phyloP scores from a whole-genome alignment of 1,284 basidiomycete species.

The Boletellus dicymbophilus region DNA sequence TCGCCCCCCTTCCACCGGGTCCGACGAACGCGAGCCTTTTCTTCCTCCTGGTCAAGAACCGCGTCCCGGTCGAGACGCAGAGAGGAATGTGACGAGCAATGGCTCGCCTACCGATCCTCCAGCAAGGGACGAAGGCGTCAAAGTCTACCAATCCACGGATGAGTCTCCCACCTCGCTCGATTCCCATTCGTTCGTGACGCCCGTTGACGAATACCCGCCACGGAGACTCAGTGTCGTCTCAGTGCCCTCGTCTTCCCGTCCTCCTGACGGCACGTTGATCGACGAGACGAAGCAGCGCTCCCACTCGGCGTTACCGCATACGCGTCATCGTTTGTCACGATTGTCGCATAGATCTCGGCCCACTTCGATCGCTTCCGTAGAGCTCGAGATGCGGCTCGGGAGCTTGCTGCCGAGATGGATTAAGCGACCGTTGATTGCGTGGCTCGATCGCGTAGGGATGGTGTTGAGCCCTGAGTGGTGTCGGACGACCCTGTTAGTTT shows the following conservation, averaged over 20 bases:
- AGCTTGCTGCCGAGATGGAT: slow-evolving; percentile 47
- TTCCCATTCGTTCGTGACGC: slow-evolving; percentile 37
- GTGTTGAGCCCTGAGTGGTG: slow-evolving; percentile 85
- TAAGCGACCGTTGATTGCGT: slow-evolving; percentile 57
- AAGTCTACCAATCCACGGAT: slow-evolving; percentile 42
- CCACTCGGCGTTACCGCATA: background rate
- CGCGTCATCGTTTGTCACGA: slow-evolving; percentile 13
- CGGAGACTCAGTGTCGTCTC: slow-evolving; percentile 11
- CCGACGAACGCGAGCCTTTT: slow-evolving; percentile 32
- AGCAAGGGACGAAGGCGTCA: slow-evolving; percentile 22
- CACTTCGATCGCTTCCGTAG: slow-evolving; percentile 37
- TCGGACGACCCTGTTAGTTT: slow-evolving; percentile 81
- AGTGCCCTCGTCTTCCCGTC: slow-evolving; percentile 11
- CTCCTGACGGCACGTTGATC: background rate
- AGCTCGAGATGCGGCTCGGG: slow-evolving; percentile 39
- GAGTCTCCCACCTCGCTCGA: slow-evolving; percentile 41
- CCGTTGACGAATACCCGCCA: slow-evolving; percentile 32
- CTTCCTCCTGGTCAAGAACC: slow-evolving; percentile 24
- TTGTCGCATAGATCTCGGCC: slow-evolving; percentile 11
- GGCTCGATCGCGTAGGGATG: slow-evolving; percentile 72
- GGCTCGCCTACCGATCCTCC: slow-evolving; percentile 5
- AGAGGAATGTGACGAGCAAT: slow-evolving; percentile 13
- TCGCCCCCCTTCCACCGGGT: slow-evolving; percentile 11
- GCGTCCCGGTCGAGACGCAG: background rate
- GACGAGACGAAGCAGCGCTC: slow-evolving; percentile 18